phyloP scores from a whole-genome alignment of 495 filamentous ascomycete species.

The Aspergillus sclerotiicarbonarius region DNA sequence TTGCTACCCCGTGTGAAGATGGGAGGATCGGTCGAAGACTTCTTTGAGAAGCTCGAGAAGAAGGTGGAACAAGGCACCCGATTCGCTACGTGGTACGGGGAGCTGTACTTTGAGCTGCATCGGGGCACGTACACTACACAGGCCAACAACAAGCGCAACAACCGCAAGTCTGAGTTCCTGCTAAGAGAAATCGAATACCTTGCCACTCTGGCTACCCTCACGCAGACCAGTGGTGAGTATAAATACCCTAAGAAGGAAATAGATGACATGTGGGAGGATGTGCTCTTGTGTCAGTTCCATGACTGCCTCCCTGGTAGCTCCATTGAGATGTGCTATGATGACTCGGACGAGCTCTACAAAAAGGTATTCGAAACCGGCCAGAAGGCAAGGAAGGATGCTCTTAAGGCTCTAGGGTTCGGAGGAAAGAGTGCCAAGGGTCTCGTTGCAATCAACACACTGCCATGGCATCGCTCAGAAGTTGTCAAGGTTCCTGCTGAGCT shows the following conservation, averaged over 20 bases:
- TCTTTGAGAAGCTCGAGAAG: slow-evolving; percentile 80
- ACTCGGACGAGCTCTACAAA: slow-evolving; percentile 83
- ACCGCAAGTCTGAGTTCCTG: slow-evolving; percentile 78
- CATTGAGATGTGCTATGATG: slow-evolving; percentile 96
- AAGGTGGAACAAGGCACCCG: slow-evolving; percentile 66
- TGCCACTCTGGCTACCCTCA: slow-evolving; percentile 80
- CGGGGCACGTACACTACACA: slow-evolving; percentile 97
- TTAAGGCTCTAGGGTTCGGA: slow-evolving; percentile 61
- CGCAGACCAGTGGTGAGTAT: slow-evolving; percentile 55
- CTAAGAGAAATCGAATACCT: slow-evolving; percentile 84
- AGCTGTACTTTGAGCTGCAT: slow-evolving; percentile 96
- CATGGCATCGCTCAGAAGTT: slow-evolving; percentile 75
- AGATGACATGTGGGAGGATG: slow-evolving; percentile 89
- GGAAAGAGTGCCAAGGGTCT: slow-evolving; percentile 34
- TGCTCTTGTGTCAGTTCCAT: slow-evolving; percentile 91
- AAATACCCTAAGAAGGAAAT: slow-evolving; percentile 88
- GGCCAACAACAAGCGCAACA: slow-evolving; percentile 94
- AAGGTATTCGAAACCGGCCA: slow-evolving; percentile 76
- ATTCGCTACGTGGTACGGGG: slow-evolving; percentile 96
- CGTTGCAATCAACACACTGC: slow-evolving; percentile 73
- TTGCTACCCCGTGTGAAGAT: slow-evolving; percentile 82
- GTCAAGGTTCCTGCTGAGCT: slow-evolving; percentile 53
- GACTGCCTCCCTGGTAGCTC: slow-evolving; percentile 93
- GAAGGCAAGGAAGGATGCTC: slow-evolving; percentile 65
- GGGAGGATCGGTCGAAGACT: slow-evolving; percentile 93